Percentiles rank a stretch among this genome's conserved stretches.
Conservation (phyloP, 2,329 filamentous ascomycete species). For the Penicillium sp. region DNA sequence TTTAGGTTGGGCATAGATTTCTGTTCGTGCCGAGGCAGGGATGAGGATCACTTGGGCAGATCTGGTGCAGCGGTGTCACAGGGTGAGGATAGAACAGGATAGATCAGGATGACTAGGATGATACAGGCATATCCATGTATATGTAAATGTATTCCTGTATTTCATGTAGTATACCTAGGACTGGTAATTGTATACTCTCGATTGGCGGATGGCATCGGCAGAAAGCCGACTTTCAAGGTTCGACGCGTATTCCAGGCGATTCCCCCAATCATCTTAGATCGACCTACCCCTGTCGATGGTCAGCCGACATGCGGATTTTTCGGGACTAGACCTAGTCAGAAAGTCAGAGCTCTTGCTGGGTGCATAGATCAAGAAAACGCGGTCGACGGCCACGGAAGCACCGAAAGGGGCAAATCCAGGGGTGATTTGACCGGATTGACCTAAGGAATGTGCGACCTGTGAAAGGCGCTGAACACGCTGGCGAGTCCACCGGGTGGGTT, state of each 20-base stretch:
- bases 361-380: too few species aligned
- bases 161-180: too few species aligned
- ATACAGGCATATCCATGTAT: too few species aligned
- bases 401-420: constrained; percentile 19
- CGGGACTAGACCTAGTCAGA: background rate
- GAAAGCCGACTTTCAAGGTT: constrained; percentile 11
- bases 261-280: constrained; percentile 22
- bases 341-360: background rate
- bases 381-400: constrained; percentile 13
- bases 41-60: too few species aligned
- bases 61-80: too few species aligned
- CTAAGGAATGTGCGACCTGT: background rate
- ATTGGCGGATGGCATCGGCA: constrained; percentile 14
- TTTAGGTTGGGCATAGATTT: background rate
- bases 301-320: constrained; percentile 21
- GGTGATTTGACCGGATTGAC: constrained; percentile 3
- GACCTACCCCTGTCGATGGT: constrained; percentile 18
- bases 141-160: too few species aligned
- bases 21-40: background rate
- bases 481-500: background rate
- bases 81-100: too few species aligned
- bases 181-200: constrained; percentile 3
- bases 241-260: constrained; percentile 22
- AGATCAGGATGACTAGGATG: too few species aligned
- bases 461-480: constrained; percentile 6